Conservation (phyloP, 176 grass and related monocot species). For the Oryza meyeriana region DNA sequence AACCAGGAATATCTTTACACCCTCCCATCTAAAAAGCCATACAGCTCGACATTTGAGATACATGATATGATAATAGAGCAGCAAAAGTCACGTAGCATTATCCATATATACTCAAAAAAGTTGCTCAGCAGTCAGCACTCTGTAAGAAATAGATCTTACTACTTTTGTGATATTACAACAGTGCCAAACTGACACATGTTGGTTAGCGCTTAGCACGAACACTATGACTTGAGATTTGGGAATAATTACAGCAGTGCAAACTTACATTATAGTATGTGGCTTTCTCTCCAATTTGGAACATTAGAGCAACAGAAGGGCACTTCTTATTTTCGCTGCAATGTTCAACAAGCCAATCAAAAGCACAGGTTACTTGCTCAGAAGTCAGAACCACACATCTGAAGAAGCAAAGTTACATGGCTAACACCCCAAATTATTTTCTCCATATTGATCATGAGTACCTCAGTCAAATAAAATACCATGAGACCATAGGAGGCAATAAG, state of each 20-base stretch:
- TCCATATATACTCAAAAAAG: not conserved
- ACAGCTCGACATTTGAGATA: not conserved
- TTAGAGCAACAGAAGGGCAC: slow-evolving; percentile 98
- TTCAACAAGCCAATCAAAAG: slow-evolving; percentile 23
- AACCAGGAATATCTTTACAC: slow-evolving; percentile 55
- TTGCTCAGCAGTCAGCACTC: not conserved
- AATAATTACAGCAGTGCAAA: slow-evolving; percentile 20
- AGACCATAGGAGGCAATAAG: slow-evolving; percentile 1
- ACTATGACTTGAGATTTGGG: not conserved
- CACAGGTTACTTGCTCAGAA: slow-evolving; percentile 14
- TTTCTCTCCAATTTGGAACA: slow-evolving; percentile 97
- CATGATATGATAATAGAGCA: slow-evolving; percentile 2
- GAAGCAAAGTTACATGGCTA: slow-evolving; percentile 22
- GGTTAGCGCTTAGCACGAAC: not conserved
- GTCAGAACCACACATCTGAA: not conserved
- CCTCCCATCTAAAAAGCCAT: slow-evolving; percentile 86
- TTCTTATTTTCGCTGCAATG: slow-evolving; percentile 51
- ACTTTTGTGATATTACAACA: not conserved
- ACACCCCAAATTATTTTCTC: slow-evolving; percentile 9
- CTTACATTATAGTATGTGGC: slow-evolving; percentile 88
- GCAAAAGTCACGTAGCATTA: not conserved
- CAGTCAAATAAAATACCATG: slow-evolving; percentile 14
- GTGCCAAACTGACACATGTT: slow-evolving; percentile 17
- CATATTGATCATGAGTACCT: not conserved
- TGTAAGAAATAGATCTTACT: slow-evolving; percentile 1